Conservation (phyloP, 2,329 filamentous ascomycete species). For the Fusarium torreyae region DNA sequence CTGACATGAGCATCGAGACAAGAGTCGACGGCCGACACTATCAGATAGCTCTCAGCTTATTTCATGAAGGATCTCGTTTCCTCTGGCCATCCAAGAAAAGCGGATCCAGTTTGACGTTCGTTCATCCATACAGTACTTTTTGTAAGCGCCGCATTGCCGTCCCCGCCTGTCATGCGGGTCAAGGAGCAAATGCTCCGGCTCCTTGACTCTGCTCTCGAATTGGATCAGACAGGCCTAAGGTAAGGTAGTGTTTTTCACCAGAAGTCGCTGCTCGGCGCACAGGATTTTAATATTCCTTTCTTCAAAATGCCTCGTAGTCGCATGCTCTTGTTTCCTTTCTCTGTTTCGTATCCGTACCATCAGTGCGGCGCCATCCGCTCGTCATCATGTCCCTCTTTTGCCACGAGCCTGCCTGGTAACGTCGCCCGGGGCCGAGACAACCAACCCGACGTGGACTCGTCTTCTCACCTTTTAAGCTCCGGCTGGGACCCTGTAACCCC, state of each 20-base stretch:
- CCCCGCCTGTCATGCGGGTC: conserved; percentile 51
- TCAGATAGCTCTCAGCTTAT: conserved; percentile 2
- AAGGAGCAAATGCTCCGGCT: conserved; percentile 57
- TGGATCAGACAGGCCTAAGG: conserved; percentile 46
- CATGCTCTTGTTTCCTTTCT: conserved; percentile 42
- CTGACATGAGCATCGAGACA: not conserved
- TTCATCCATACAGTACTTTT: conserved; percentile 37
- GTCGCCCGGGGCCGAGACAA: conserved; percentile 41
- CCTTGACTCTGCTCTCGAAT: conserved; percentile 44
- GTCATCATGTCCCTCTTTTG: conserved; percentile 46
- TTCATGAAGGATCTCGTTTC: conserved; percentile 18
- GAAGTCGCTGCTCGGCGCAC: conserved; percentile 46
- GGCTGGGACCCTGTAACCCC: conserved; percentile 37
- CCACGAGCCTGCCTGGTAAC: conserved; percentile 47
- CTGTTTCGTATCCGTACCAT: conserved; percentile 20
- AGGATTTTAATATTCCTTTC: conserved; percentile 46
- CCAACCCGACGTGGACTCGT: conserved; percentile 37
- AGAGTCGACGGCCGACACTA: not conserved
- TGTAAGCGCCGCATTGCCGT: conserved; percentile 52
- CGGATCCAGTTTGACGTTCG: conserved; percentile 25
- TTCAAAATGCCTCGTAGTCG: conserved; percentile 53
- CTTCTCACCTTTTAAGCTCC: conserved; percentile 39
- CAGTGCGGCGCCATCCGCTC: conserved; percentile 39
- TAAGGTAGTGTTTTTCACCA: conserved; percentile 46
- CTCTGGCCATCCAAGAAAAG: conserved; percentile 28